phyloP scores from a whole-genome alignment of 495 filamentous ascomycete genomes.

The Aeminium ludgeri region DNA sequence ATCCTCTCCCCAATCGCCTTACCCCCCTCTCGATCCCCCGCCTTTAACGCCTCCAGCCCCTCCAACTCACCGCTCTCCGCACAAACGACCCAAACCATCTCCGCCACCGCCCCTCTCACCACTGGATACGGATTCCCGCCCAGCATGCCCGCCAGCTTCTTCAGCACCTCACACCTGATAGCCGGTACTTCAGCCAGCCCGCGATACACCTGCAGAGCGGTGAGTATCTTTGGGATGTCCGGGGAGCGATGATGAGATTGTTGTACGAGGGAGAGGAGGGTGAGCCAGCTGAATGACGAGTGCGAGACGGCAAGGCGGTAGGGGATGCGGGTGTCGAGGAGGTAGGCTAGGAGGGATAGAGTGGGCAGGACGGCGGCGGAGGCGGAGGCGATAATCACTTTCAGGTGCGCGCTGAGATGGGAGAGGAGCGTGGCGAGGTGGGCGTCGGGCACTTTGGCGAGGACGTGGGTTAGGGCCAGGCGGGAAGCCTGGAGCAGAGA shows the following conservation, averaged over 20 bases:
- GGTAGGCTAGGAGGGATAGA: slow-evolving; percentile 56
- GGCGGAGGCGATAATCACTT: slow-evolving; percentile 21
- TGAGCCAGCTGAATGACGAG: slow-evolving; percentile 30
- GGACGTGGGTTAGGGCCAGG: slow-evolving; percentile 39
- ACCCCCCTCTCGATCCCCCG: no score
- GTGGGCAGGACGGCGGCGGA: slow-evolving; percentile 38
- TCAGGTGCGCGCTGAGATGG: slow-evolving; percentile 30
- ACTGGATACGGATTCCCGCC: slow-evolving; percentile 16
- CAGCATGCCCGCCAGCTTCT: slow-evolving; percentile 19
- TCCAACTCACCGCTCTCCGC: no score
- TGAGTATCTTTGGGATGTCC: slow-evolving; percentile 61
- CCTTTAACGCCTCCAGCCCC: slow-evolving; percentile 7
- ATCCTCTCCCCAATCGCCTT: no score
- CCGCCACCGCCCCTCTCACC: slow-evolving; percentile 11
- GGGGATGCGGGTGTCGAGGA: slow-evolving; percentile 43
- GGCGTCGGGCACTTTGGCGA: slow-evolving; percentile 8
- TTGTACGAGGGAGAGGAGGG: slow-evolving; percentile 50
- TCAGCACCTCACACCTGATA: slow-evolving; percentile 27
- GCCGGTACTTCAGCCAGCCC: slow-evolving; percentile 34
- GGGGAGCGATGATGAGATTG: slow-evolving; percentile 67
- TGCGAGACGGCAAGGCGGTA: slow-evolving; percentile 16
- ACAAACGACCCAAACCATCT: slow-evolving; percentile 7
- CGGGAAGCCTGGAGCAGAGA: slow-evolving; percentile 59
- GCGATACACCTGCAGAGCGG: slow-evolving; percentile 61
- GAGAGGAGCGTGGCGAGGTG: slow-evolving; percentile 25